phyloP scores from a whole-genome alignment of 2,329 filamentous ascomycete genomes.

The Stemphylium vesicarium region DNA sequence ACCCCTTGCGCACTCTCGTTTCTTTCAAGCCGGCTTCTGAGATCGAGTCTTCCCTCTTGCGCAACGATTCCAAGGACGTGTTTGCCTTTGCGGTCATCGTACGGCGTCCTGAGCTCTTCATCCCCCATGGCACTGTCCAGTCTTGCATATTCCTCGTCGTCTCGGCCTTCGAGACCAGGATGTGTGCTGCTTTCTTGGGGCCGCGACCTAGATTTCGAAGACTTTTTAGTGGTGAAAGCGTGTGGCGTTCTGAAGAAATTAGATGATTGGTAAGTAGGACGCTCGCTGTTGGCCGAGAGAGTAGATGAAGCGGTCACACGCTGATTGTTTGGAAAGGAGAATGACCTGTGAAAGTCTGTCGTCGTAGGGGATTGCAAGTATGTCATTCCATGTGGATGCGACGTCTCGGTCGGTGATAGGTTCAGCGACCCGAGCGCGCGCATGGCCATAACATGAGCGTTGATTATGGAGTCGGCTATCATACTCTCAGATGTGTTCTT shows the following conservation, averaged over 20 bases:
- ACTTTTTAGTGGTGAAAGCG: conserved; percentile 34
- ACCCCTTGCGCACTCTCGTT: conserved; percentile 31
- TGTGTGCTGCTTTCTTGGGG: conserved; percentile 16
- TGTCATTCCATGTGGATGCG: conserved; percentile 9
- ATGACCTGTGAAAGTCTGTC: conserved; percentile 18
- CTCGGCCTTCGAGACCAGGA: neutral
- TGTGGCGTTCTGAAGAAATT: conserved; percentile 40
- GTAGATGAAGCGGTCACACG: conserved; percentile 28
- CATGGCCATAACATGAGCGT: conserved; percentile 40
- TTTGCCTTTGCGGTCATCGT: conserved; percentile 28
- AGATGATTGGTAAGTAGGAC: conserved; percentile 25
- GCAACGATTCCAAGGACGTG: conserved; percentile 28
- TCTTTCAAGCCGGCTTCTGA: conserved; percentile 24
- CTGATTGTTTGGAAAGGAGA: conserved; percentile 27
- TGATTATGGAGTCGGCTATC: conserved; percentile 37
- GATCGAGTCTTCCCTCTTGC: conserved; percentile 18
- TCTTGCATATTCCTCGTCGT: conserved; percentile 3
- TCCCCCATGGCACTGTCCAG: conserved; percentile 13
- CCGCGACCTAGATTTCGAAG: conserved; percentile 29
- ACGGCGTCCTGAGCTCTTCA: conserved; percentile 9
- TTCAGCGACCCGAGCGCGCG: conserved; percentile 31
- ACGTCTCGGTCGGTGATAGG: conserved; percentile 21
- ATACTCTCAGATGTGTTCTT: conserved; percentile 35
- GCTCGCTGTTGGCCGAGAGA: conserved; percentile 18
- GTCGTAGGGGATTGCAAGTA: conserved; percentile 11